Base-by-base conservation (phyloP, 306 rosid genomes). In the Luffa aegyptiaca region DNA sequence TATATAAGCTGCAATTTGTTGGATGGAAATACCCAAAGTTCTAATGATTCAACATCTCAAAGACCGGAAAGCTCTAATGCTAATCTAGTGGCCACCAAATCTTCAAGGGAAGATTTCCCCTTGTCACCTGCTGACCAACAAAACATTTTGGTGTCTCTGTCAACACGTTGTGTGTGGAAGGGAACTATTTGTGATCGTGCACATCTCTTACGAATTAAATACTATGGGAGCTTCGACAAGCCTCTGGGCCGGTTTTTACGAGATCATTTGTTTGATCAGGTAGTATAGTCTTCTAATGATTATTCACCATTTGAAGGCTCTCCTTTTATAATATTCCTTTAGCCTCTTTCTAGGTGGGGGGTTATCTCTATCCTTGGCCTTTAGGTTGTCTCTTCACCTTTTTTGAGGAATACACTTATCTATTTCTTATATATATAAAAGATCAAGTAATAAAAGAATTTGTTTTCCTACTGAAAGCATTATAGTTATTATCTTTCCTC, bases 161-260 rank as follows among this genome's bases (percentile, higher is more conserved):
- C 99, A 52, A 93, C 98, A 59, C 92, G 99, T 66, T 96, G 99
- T 8, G 90, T 96, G 45, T 93, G 99, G 99, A 96, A 96, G 90
- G 98, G 99, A 57, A 91, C 97, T 81, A 92, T 90, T 64, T 96
- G 98, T 82, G 99, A 96, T 89, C 89, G 97, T 86, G 90, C 98
- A 8, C 98, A 96, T 84, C 93, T 96, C 51, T 89, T 91, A 81
- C 96, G 99, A 84, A 93, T 96, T 48, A 96, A 90, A 89, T 96
- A 96, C 84, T 96, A 96, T 84, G 99, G 99, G 61, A 96, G 86
- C 80, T 93, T 90, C 73, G 99, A 96, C 80, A 93, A 91, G 83
- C 98, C 99, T 59, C 82, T 96, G 81, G 99, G 99, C 44, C 89
- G 97, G 79, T 96, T 89, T 88, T 79, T 96, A 78, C 87, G 89